Conservation (phyloP, 495 filamentous ascomycete genomes). For the Usnea hakonensis region DNA sequence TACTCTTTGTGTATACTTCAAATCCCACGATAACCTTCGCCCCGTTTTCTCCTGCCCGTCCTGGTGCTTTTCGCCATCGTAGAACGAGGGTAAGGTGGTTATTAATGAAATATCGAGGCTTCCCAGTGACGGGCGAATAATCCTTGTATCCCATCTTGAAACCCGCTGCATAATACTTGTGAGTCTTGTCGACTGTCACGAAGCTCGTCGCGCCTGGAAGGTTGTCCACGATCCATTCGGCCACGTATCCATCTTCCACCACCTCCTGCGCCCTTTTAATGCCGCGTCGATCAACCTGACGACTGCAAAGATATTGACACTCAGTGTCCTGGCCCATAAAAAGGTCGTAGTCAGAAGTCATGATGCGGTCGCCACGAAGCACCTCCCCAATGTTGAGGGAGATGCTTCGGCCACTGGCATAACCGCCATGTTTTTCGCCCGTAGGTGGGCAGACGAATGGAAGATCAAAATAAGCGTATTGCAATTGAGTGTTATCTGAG, state of each 20-base stretch:
- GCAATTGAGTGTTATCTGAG: conserved; percentile 83
- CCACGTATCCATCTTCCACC: conserved; percentile 76
- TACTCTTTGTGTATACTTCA: conserved; percentile 86
- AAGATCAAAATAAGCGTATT: conserved; percentile 90
- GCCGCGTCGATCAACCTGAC: conserved; percentile 54
- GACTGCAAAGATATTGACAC: conserved; percentile 68
- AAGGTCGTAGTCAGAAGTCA: conserved; percentile 80
- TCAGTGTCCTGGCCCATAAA: conserved; percentile 71
- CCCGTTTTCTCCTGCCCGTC: conserved; percentile 56
- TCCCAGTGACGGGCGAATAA: conserved; percentile 49
- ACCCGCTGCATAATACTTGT: conserved; percentile 91
- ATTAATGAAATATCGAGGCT: conserved; percentile 71
- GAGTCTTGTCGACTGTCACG: conserved; percentile 78
- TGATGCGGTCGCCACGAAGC: conserved; percentile 83
- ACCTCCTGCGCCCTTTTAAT: conserved; percentile 66
- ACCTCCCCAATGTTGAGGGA: conserved; percentile 91
- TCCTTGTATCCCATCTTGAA: conserved; percentile 87
- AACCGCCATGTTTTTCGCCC: conserved; percentile 57
- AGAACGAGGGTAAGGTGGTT: conserved; percentile 89
- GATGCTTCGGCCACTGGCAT: conserved; percentile 73
- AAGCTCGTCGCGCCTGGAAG: conserved; percentile 89
- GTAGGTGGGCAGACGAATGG: conserved; percentile 86
- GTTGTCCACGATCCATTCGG: conserved; percentile 96
- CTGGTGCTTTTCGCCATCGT: conserved; percentile 69
- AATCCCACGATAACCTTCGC: conserved; percentile 86